Evolutionary conservation across 2,329 filamentous ascomycete species (phyloP).

Genomic region (Colletotrichum echinochloae): DNA sequence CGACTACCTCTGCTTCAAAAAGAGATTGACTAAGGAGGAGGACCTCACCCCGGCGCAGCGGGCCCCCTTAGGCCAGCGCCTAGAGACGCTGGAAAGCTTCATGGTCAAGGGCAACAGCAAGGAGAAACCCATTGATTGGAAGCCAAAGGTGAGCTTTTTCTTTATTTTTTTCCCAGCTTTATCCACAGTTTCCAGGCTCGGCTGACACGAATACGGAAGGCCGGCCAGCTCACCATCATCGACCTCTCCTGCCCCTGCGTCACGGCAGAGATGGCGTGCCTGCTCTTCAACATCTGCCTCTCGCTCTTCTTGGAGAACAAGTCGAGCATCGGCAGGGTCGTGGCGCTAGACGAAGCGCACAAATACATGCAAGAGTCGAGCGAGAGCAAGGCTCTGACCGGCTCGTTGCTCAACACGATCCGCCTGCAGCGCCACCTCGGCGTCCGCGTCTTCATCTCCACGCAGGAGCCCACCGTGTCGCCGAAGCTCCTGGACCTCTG

Average conservation of each 20-base stretch:
- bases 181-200: too few relatives aligned
- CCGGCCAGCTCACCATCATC: slow-evolving; percentile 71
- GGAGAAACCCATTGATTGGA: slow-evolving; percentile 45
- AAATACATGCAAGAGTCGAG: slow-evolving; percentile 75
- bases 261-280: slow-evolving; percentile 74
- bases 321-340: slow-evolving; percentile 63
- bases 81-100: slow-evolving; percentile 67
- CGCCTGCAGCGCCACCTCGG: slow-evolving; percentile 78
- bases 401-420: slow-evolving; percentile 71
- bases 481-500: slow-evolving; percentile 77
- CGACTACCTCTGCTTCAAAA: slow-evolving; percentile 62
- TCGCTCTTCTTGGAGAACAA: slow-evolving; percentile 72
- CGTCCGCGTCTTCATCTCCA: slow-evolving; percentile 76
- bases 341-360: slow-evolving; percentile 83
- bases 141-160: slow-evolving; percentile 43
- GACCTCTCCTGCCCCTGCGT: slow-evolving; percentile 81
- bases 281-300: slow-evolving; percentile 79
- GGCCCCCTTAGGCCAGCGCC: slow-evolving; percentile 67
- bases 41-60: slow-evolving; percentile 62
- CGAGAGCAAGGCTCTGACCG: slow-evolving; percentile 69
- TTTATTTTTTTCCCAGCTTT: not conserved
- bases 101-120: not conserved
- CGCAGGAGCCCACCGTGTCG: slow-evolving; percentile 81
- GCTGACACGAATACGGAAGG: slow-evolving; percentile 40
- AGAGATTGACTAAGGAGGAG: slow-evolving; percentile 48